phyloP scores from a whole-genome alignment of 108 stramenopile genomes.

The Fragilaria crotonensis region DNA sequence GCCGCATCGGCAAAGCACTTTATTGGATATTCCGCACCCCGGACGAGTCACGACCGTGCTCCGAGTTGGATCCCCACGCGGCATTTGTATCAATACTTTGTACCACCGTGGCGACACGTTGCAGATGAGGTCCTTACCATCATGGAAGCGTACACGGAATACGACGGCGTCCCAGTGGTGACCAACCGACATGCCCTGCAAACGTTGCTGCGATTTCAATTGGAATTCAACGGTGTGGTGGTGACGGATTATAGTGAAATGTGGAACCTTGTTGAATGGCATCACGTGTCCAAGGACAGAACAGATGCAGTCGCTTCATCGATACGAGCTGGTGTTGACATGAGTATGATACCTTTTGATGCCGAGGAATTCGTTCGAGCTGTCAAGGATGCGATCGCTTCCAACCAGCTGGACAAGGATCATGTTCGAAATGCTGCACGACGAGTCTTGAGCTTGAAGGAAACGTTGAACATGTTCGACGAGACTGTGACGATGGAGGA shows the following conservation, averaged over 20 bases:
- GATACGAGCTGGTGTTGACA: constrained; percentile 70
- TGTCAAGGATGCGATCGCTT: constrained; percentile 16
- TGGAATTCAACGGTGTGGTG: constrained; percentile 64
- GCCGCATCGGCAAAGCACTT: constrained; percentile 85
- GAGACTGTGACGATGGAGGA: too few relatives aligned
- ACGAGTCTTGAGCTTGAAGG: too few relatives aligned
- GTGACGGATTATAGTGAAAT: constrained; percentile 86
- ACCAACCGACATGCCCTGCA: constrained; percentile 34
- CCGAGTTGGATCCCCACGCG: constrained; percentile 63
- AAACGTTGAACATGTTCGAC: too few relatives aligned
- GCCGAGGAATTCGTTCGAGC: constrained; percentile 31
- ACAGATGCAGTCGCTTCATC: constrained; percentile 41
- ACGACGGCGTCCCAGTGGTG: constrained; percentile 63
- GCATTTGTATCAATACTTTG: constrained; percentile 73
- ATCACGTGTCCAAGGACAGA: constrained; percentile 26
- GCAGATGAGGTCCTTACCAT: constrained; percentile 39
- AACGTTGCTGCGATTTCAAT: constrained; percentile 45
- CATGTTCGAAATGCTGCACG: too few relatives aligned
- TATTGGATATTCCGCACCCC: constrained; percentile 58
- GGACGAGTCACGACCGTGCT: constrained; percentile 69
- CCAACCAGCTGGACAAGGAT: too few relatives aligned
- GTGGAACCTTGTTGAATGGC: constrained; percentile 54
- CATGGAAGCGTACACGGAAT: constrained; percentile 79
- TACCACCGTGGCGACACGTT: constrained; percentile 60
- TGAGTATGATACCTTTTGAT: constrained; percentile 65